A percentile compares a stretch with the other conserved stretches of the same genome.
These are phyloP conservation scores for Aquilaria malaccensis DNA, from an alignment of 345 rosid genomes.

Conservation along the genomic window DNA sequence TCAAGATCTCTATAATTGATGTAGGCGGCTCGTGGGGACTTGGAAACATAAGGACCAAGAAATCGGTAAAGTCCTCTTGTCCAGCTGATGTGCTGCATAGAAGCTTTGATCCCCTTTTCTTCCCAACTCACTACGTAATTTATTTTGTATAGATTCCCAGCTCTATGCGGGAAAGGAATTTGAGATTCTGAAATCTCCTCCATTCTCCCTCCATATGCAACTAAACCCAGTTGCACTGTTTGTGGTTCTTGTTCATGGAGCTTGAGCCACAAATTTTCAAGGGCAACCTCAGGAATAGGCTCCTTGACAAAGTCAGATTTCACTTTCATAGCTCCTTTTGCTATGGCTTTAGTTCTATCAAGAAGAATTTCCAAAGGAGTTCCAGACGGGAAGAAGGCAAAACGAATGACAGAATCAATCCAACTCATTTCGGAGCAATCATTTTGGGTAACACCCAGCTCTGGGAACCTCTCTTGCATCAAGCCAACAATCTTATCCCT, in stretches of 20 bases:
- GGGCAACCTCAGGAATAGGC: constrained; percentile 3
- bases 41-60: constrained; percentile 6
- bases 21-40: constrained; percentile 12
- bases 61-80: constrained; percentile 7
- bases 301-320: constrained; percentile 6
- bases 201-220: constrained; percentile 14
- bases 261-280: neutral
- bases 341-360: neutral
- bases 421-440: neutral
- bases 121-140: constrained; percentile 3
- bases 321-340: neutral
- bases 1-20: constrained; percentile 19
- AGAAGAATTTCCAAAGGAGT: neutral
- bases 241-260: neutral
- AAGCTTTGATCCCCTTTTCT: neutral
- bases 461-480: constrained; percentile 8
- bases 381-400: neutral
- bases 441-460: neutral
- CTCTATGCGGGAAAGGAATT: neutral
- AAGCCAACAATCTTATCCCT: neutral
- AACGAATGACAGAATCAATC: neutral
- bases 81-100: constrained; percentile 8
- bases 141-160: constrained; percentile 1
- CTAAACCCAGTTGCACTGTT: neutral
- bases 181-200: constrained; percentile 8